Base-by-base conservation (phyloP, 495 filamentous ascomycete species). In the Xylaria telfairii region DNA sequence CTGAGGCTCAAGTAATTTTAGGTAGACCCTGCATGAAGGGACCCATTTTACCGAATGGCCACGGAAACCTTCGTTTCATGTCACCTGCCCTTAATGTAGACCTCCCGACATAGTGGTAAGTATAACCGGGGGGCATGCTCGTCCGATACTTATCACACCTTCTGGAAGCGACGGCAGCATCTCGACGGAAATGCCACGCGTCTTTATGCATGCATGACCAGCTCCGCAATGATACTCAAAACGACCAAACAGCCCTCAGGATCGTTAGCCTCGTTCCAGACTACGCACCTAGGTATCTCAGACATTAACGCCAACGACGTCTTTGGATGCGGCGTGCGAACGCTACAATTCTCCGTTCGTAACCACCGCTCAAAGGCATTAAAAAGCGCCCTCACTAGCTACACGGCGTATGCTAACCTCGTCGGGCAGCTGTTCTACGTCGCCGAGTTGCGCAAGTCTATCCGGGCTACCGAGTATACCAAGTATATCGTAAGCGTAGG, bases 1-100 rank as follows among this genome's bases (percentile, higher is more conserved):
- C 44, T 39, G 62, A 65, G 62, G 28, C 62, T 51, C 62, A 65
- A 49, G 46, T 51, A 49, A 21, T 13, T 46, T 5, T 65, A 30
- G 44, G 30, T 49, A n/a, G 30, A 37, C 44, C 62, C 60, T 46
- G 41, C 60, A 63, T 63, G 37, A 42, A 37, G 17, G 57, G 57
- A 26, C 37, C 37, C 57, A 42, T 39, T 24, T 32, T 12, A 15
- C 12, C 26, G 21, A 64, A 64, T 10, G 26, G 60, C 15, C 12
- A 64, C 10, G 26, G 41, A 26, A 46, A 17, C 60, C 24, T 46
- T 57, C 6, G 21, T 46, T 63, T 46, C 26, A 46, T 63, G 19
- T 15, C 46, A 17, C 60, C 21, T 37, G 41, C n/a, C 24, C n/a
- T 46, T 17, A 30, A 28, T 32, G 24, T 46, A 46, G 37, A 12